phyloP scores from a whole-genome alignment of 2,329 filamentous ascomycete genomes.

The Pleoardoris graminearum region DNA sequence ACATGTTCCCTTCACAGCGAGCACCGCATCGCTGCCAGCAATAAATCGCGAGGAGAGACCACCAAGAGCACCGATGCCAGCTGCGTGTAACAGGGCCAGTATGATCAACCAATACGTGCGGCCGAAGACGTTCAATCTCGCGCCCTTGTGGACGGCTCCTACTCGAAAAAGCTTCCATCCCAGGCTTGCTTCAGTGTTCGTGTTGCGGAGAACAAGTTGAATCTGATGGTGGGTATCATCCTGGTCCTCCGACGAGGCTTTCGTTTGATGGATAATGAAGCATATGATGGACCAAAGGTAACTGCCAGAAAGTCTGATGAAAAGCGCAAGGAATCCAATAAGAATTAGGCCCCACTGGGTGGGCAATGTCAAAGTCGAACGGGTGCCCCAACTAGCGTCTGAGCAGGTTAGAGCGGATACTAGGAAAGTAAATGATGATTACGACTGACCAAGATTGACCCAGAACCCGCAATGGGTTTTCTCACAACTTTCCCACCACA shows the following conservation, averaged over 20 bases:
- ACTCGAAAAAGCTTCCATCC: conserved; percentile 11
- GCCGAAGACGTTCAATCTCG: conserved; percentile 6
- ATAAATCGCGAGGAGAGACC: conserved; percentile 13
- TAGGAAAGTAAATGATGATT: not conserved
- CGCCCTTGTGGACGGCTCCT: conserved; percentile 13
- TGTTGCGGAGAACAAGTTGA: conserved; percentile 18
- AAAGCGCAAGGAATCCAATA: conserved; percentile 5
- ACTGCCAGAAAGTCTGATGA: conserved; percentile 4
- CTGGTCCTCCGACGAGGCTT: conserved; percentile 7
- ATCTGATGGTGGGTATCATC: conserved; percentile 21
- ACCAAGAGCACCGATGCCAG: conserved; percentile 9
- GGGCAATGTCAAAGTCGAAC: conserved; percentile 11
- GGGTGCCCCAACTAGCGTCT: conserved; percentile 4
- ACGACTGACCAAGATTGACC: conserved; percentile 15
- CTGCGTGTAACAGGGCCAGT: conserved; percentile 7
- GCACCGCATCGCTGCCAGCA: conserved; percentile 7
- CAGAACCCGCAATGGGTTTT: conserved; percentile 16
- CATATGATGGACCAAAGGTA: conserved; percentile 11
- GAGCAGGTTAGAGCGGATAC: not conserved
- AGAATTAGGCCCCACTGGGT: conserved; percentile 11
- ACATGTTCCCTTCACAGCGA: conserved; percentile 2
- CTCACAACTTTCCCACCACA: conserved; percentile 19
- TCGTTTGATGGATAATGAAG: conserved; percentile 14
- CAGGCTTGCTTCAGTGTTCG: conserved; percentile 11
- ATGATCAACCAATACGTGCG: conserved; percentile 9